Conservation (phyloP, 768 basidiomycete genomes). For the Phanerodontia chrysosporium region DNA sequence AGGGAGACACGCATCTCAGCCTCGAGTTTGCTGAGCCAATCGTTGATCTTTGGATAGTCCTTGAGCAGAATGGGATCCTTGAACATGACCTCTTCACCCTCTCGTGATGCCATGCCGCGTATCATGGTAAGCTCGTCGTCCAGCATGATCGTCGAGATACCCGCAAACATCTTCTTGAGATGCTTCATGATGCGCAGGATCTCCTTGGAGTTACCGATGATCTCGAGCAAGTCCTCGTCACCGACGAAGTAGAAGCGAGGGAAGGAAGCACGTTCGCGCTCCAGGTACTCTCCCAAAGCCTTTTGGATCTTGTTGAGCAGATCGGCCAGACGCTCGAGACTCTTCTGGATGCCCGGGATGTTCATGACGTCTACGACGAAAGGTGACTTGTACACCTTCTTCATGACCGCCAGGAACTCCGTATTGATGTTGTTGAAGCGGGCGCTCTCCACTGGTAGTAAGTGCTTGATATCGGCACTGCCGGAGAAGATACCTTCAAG, state of each 20-base stretch:
- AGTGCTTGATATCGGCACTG: conserved; percentile 98
- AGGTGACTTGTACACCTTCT: conserved; percentile 99
- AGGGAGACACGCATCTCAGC: conserved; percentile 89
- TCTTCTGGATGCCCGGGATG: conserved; percentile 94
- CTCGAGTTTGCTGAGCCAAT: conserved; percentile 93
- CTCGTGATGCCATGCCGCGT: conserved; percentile 90
- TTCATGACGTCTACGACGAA: conserved; percentile 97
- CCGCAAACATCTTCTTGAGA: conserved; percentile 99
- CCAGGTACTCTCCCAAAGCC: conserved; percentile 96
- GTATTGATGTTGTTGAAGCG: conserved; percentile 98
- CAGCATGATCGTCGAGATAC: conserved; percentile 83
- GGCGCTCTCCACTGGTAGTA: conserved; percentile 94
- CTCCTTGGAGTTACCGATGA: conserved; percentile 99
- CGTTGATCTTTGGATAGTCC: conserved; percentile 96
- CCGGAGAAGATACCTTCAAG: conserved; percentile 99
- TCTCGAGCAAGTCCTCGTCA: conserved; percentile 97
- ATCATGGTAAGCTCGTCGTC: conserved; percentile 88
- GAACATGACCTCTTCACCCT: conserved; percentile 92
- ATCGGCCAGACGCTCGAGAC: conserved; percentile 92
- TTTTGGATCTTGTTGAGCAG: conserved; percentile 98
- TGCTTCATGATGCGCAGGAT: conserved; percentile 98
- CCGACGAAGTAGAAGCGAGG: conserved; percentile 99
- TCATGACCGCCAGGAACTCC: conserved; percentile 98
- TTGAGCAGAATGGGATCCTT: conserved; percentile 80
- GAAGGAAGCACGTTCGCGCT: conserved; percentile 95